Base-by-base conservation (phyloP, 2,329 filamentous ascomycete genomes). In the Claviceps maximensis region DNA sequence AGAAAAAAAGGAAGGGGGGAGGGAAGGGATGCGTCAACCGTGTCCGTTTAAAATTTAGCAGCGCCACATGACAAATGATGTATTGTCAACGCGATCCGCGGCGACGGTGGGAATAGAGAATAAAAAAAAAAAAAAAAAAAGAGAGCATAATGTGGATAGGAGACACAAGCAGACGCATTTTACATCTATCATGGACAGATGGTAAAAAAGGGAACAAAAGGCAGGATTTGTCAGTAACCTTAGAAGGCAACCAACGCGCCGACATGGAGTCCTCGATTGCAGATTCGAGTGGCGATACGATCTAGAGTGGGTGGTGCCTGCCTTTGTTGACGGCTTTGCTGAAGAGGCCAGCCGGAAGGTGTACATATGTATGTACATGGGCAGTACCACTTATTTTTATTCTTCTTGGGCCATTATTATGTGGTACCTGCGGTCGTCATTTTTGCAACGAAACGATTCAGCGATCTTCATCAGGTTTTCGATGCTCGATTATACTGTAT, bases 1-100 rank as follows among this genome's bases (percentile, higher is more conserved):
- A 46, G 44, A 23, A 12, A 19, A 25, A 23, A 23, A 4, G 21
- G 19, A 3, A 6, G 15, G 40, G 40, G 15, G n/a, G 19, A 7
- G 25, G 15, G 27, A 17, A 12, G 57, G 56, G 56, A 53, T 56
- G 57, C 29, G 51, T 45, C 54, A n/a, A 47, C 17, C n/a, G 46
- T 21, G 8, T 27, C 47, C 29, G 29, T 38, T 38, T 2, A 15
- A 13, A 23, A 29, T 15, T 9, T 48, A n/a, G n/a, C 38, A 7
- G 31, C 31, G 23, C 38, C 48, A 10, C 38, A 42, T 50, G 17
- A 27, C 2, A 29, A 15, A 31, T 29, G 13, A 42, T 29, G 38
- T 42, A 9, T 42, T 23, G 23, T 29, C 36, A 12, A 38, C 15
- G 15, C n/a, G 33, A 36, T 15, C 4, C 33, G 33, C 9, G 38